phyloP scores from a whole-genome alignment of 495 filamentous ascomycete species.

The Neurospora tetraspora region DNA sequence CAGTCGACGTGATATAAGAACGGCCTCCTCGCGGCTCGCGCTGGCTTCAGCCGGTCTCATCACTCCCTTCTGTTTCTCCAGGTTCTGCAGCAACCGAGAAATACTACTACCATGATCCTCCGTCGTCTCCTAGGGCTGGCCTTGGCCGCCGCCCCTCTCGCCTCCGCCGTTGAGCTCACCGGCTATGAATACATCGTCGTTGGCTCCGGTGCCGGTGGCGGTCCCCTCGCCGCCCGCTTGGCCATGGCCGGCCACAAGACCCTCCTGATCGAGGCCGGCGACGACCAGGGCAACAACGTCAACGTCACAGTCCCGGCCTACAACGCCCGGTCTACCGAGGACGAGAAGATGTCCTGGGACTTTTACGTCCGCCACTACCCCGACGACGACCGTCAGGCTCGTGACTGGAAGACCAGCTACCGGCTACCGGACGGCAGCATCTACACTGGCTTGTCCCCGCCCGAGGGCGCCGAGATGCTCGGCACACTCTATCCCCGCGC shows the following conservation, averaged over 20 bases:
- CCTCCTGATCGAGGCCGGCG: slow-evolving; percentile 51
- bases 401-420: slow-evolving; percentile 35
- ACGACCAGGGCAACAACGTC: slow-evolving; percentile 35
- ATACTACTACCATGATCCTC: slow-evolving; percentile 3
- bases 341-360: slow-evolving; percentile 31
- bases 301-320: slow-evolving; percentile 19
- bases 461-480: slow-evolving; percentile 30
- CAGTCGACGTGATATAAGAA: neutral
- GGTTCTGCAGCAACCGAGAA: neutral
- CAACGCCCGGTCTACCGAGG: slow-evolving; percentile 14
- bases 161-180: slow-evolving; percentile 12
- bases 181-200: slow-evolving; percentile 56
- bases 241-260: slow-evolving; percentile 49
- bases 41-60: neutral
- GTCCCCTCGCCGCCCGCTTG: slow-evolving; percentile 49
- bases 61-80: neutral
- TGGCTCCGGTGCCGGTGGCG: slow-evolving; percentile 54
- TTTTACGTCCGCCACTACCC: slow-evolving; percentile 37
- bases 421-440: slow-evolving; percentile 20
- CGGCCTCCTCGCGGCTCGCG: neutral
- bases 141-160: slow-evolving; percentile 4
- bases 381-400: slow-evolving; percentile 22
- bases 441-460: slow-evolving; percentile 30
- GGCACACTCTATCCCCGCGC: slow-evolving; percentile 42
- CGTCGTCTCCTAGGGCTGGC: slow-evolving; percentile 5